phyloP scores from a whole-genome alignment of 2,329 filamentous ascomycete genomes.

The Truncatella angustata region DNA sequence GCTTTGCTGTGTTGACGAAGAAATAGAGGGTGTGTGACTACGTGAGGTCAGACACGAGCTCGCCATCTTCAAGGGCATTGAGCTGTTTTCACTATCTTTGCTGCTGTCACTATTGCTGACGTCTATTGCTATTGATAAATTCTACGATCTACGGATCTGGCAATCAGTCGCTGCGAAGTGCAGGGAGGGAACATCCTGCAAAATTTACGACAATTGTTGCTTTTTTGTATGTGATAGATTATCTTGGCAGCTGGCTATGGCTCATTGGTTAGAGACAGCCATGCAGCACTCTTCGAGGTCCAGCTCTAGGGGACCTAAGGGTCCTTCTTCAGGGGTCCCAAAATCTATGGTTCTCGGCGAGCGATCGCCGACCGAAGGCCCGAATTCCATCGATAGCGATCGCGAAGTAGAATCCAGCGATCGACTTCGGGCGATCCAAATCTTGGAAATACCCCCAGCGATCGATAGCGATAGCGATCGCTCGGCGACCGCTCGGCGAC shows the following conservation, averaged over 20 bases:
- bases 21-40: background rate
- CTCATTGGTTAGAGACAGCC: background rate
- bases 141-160: background rate
- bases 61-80: background rate
- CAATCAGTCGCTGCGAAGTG: background rate
- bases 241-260: background rate
- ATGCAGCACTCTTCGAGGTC: background rate
- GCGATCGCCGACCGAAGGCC: background rate
- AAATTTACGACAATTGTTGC: background rate
- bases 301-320: background rate
- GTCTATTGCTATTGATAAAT: background rate
- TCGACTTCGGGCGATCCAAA: background rate
- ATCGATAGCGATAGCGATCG: too few relatives aligned
- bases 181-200: background rate
- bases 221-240: background rate
- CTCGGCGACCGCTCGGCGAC: too few relatives aligned
- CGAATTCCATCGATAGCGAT: background rate
- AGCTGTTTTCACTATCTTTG: background rate
- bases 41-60: background rate
- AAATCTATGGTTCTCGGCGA: background rate
- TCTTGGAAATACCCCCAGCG: background rate
- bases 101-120: background rate
- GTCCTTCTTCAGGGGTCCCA: background rate
- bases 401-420: background rate
- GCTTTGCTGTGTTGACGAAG: background rate